phyloP scores from a whole-genome alignment of 2,329 filamentous ascomycete genomes.

The Blastomyces parvus region DNA sequence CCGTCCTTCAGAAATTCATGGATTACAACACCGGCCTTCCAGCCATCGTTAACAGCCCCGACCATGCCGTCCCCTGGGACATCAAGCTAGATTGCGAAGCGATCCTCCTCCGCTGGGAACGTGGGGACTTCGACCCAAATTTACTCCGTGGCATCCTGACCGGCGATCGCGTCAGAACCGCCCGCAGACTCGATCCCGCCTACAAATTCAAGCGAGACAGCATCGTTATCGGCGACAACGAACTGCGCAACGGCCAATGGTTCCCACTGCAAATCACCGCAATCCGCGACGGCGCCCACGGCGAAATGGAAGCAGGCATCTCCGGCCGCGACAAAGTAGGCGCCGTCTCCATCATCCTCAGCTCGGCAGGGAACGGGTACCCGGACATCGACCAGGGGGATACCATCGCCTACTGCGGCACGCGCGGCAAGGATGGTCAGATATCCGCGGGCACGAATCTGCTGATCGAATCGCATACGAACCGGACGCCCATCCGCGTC shows the following conservation, averaged over 20 bases:
- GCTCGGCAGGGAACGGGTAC: constrained; percentile 30
- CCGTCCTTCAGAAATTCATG: constrained; percentile 11
- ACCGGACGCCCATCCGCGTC: constrained; percentile 40
- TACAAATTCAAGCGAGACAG: constrained; percentile 9
- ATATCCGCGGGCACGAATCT: constrained; percentile 30
- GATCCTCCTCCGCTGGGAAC: constrained; percentile 12
- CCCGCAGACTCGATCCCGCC: constrained; percentile 10
- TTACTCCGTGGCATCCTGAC: constrained; percentile 12
- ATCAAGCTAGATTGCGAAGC: constrained; percentile 14
- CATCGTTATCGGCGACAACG: constrained; percentile 12
- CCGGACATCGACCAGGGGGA: constrained; percentile 44
- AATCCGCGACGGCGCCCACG: constrained; percentile 23
- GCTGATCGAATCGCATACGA: constrained; percentile 34
- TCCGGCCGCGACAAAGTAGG: constrained; percentile 38
- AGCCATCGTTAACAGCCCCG: constrained; percentile 8
- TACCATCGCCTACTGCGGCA: constrained; percentile 45
- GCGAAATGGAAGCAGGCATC: constrained; percentile 33
- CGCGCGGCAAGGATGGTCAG: constrained; percentile 28
- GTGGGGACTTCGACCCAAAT: constrained; percentile 12
- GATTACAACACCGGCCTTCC: constrained; percentile 12
- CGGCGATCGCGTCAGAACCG: not conserved
- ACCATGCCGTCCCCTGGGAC: constrained; percentile 12
- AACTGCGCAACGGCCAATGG: constrained; percentile 22
- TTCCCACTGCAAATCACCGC: constrained; percentile 19
- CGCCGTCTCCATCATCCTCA: constrained; percentile 48